A percentile compares a stretch with the other conserved stretches of the same genome.
phyloP scores from a whole-genome alignment of 1,284 basidiomycete species.

The Cutaneotrichosporon curvatum region DNA sequence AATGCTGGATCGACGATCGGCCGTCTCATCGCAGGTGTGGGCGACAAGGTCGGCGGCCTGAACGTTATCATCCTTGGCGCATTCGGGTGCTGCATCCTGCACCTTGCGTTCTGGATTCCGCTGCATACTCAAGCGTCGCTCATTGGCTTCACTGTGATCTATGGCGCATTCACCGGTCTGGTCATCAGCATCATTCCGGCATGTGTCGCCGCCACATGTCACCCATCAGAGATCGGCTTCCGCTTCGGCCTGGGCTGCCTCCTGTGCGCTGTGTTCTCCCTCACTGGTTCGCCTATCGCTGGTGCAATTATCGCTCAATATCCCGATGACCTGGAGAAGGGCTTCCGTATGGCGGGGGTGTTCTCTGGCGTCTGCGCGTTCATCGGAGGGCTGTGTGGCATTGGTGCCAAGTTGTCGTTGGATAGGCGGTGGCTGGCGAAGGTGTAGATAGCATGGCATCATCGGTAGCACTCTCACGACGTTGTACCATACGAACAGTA shows the following conservation, averaged over 20 bases:
- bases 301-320: constrained; percentile 31
- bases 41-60: constrained; percentile 15
- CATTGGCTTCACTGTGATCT: constrained; percentile 37
- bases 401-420: too few relatives aligned
- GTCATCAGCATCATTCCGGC: constrained; percentile 27
- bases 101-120: constrained; percentile 24
- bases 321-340: constrained; percentile 3
- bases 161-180: constrained; percentile 31
- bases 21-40: constrained; percentile 12
- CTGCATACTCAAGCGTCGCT: constrained; percentile 21
- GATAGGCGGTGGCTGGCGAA: too few relatives aligned
- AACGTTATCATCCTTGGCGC: constrained; percentile 27
- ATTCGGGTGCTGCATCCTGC: constrained; percentile 10
- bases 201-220: constrained; percentile 21
- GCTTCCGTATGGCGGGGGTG: constrained; percentile 1
- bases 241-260: constrained; percentile 25
- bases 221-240: constrained; percentile 24
- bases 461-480: too few relatives aligned
- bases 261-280: constrained; percentile 24
- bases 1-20: constrained; percentile 33
- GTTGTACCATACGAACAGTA: too few relatives aligned
- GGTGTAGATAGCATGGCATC: too few relatives aligned
- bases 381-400: too few relatives aligned
- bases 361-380: constrained; percentile 1
- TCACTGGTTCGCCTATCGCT: constrained; percentile 38